Conservation (phyloP, 495 filamentous ascomycete species). For the Daldinia vernicosa region DNA sequence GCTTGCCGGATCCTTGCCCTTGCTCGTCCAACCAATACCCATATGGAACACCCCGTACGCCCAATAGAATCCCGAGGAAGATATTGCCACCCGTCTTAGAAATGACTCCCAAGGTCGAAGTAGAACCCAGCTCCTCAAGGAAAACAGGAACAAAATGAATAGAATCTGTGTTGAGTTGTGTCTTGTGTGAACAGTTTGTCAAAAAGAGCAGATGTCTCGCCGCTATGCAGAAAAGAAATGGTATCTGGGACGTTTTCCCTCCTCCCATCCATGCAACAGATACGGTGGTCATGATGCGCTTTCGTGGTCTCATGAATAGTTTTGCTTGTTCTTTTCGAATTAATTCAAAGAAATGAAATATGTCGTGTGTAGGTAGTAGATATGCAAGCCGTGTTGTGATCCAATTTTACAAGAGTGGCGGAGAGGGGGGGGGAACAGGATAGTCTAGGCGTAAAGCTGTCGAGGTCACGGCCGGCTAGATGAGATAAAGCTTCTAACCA, state of each 20-base stretch:
- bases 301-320: slow-evolving; percentile 40
- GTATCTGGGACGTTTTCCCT: slow-evolving; percentile 40
- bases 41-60: slow-evolving; percentile 36
- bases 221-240: slow-evolving; percentile 45
- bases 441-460: slow-evolving; percentile 25
- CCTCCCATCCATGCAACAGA: slow-evolving; percentile 39
- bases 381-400: slow-evolving; percentile 34
- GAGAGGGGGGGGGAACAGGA: slow-evolving; percentile 8
- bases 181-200: slow-evolving; percentile 4
- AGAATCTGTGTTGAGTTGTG: slow-evolving; percentile 13
- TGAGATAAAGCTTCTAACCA: slow-evolving; percentile 4
- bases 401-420: slow-evolving; percentile 38
- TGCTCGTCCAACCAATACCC: slow-evolving; percentile 32
- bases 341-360: slow-evolving; percentile 20
- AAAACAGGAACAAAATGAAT: slow-evolving; percentile 12
- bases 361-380: slow-evolving; percentile 17
- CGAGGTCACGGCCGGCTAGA: slow-evolving; percentile 30
- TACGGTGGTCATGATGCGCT: slow-evolving; percentile 35
- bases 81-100: slow-evolving; percentile 39
- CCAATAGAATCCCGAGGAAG: slow-evolving; percentile 9
- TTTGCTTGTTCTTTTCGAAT: slow-evolving; percentile 32
- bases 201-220: slow-evolving; percentile 34
- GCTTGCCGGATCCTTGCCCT: slow-evolving; percentile 22
- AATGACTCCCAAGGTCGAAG: slow-evolving; percentile 38
- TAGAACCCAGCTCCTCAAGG: slow-evolving; percentile 28